phyloP scores from a whole-genome alignment of 495 filamentous ascomycete species.

The Hypomontagnella submonticulosa region DNA sequence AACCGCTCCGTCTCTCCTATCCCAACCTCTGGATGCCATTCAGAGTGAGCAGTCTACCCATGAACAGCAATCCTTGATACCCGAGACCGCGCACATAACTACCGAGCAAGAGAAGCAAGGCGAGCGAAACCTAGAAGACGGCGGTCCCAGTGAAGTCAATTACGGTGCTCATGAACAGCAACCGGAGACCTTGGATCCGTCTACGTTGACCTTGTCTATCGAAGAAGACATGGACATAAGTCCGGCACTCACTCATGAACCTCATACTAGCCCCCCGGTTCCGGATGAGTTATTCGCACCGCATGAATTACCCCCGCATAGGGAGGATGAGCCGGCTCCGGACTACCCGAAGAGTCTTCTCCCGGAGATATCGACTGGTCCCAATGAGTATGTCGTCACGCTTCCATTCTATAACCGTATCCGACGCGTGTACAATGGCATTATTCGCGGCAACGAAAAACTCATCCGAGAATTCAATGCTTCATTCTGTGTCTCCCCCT shows the following conservation, averaged over 20 bases:
- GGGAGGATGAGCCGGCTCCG: conserved; percentile 29
- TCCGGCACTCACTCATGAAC: conserved; percentile 38
- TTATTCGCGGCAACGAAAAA: conserved; percentile 49
- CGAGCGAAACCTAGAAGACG: conserved; percentile 18
- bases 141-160: not conserved
- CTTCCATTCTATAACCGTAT: conserved; percentile 54
- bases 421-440: conserved; percentile 54
- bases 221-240: conserved; percentile 44
- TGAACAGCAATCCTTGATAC: conserved; percentile 20
- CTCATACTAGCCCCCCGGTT: conserved; percentile 28
- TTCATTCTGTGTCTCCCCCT: conserved; percentile 39
- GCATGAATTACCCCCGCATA: conserved; percentile 23
- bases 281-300: conserved; percentile 19
- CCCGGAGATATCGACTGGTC: conserved; percentile 31
- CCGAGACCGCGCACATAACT: conserved; percentile 14
- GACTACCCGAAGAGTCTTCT: conserved; percentile 38
- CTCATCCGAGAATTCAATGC: conserved; percentile 50
- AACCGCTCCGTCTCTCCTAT: conserved; percentile 22
- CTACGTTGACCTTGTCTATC: conserved; percentile 50
- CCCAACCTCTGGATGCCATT: conserved; percentile 1
- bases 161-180: conserved; percentile 35
- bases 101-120: conserved; percentile 13
- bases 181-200: conserved; percentile 53
- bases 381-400: conserved; percentile 52
- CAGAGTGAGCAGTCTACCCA: conserved; percentile 12